phyloP scores from a whole-genome alignment of 768 basidiomycete species.

The Boletus bicolor region DNA sequence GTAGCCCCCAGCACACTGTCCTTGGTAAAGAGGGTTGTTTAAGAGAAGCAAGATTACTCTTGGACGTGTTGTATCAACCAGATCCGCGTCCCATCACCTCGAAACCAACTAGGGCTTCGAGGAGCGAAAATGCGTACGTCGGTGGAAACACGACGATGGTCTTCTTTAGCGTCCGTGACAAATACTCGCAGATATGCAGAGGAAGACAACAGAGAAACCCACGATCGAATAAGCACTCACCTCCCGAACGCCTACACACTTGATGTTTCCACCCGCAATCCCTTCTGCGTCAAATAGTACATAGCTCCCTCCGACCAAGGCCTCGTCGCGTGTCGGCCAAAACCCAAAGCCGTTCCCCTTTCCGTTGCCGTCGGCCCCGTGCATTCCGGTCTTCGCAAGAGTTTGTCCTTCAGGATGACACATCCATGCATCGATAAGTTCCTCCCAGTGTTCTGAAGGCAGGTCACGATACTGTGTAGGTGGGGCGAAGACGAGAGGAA shows the following conservation, averaged over 20 bases:
- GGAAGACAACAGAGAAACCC: slow-evolving; percentile 2
- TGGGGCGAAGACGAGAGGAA: slow-evolving; percentile 58
- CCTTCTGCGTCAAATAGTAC: slow-evolving; percentile 68
- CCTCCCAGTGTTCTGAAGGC: slow-evolving; percentile 96
- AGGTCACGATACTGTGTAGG: slow-evolving; percentile 71
- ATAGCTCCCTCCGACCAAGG: slow-evolving; percentile 88
- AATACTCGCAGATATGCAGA: not conserved
- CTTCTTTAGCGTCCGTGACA: slow-evolving; percentile 83
- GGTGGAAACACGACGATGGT: slow-evolving; percentile 75
- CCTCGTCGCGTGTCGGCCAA: slow-evolving; percentile 71
- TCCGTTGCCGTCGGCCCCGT: not conserved
- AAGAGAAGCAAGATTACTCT: slow-evolving; percentile 58
- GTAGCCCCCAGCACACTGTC: slow-evolving; percentile 83
- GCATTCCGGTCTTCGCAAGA: slow-evolving; percentile 51
- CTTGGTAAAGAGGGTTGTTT: slow-evolving; percentile 88
- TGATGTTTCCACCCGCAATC: slow-evolving; percentile 39
- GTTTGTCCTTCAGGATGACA: slow-evolving; percentile 85
- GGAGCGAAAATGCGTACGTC: slow-evolving; percentile 37
- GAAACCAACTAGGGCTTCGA: slow-evolving; percentile 64
- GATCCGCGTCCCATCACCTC: slow-evolving; percentile 25
- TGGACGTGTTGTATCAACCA: slow-evolving; percentile 97
- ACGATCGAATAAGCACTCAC: slow-evolving; percentile 45
- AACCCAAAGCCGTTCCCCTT: slow-evolving; percentile 51
- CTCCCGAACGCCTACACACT: slow-evolving; percentile 22
- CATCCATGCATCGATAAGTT: slow-evolving; percentile 98